Conservation (phyloP, 75 land plant species). For the Gnetum montanum region DNA sequence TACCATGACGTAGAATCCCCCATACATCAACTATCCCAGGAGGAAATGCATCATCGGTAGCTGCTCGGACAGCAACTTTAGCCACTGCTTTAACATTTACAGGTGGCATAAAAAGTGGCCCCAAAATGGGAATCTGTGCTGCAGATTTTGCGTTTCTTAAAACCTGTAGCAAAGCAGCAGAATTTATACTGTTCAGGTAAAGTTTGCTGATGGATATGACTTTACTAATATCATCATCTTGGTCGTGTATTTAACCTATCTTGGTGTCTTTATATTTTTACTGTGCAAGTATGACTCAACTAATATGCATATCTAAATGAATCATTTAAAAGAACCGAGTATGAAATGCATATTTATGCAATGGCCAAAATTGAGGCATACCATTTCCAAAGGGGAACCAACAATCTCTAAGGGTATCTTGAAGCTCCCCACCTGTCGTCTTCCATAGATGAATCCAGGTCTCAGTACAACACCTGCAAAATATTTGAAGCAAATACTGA, state of each 20-base stretch:
- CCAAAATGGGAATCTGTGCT: slow-evolving; percentile 61
- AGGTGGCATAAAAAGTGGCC: slow-evolving; percentile 78
- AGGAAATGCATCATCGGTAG: slow-evolving; percentile 81
- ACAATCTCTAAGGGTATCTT: slow-evolving; percentile 80
- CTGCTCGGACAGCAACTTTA: slow-evolving; percentile 75
- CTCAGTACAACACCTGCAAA: slow-evolving; percentile 76
- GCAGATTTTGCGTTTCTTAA: slow-evolving; percentile 64
- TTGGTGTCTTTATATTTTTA: no score
- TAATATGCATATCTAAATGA: no score
- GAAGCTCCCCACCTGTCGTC: slow-evolving; percentile 81
- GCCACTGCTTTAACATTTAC: slow-evolving; percentile 79
- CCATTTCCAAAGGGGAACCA: slow-evolving; percentile 84
- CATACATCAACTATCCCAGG: slow-evolving; percentile 86
- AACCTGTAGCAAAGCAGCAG: slow-evolving; percentile 42
- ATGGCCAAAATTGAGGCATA: slow-evolving; percentile 13
- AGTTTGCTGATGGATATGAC: no score
- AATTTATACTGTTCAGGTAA: neutral
- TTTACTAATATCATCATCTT: no score
- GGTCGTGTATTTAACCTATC: no score
- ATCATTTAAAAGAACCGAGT: no score
- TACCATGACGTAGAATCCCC: slow-evolving; percentile 49
- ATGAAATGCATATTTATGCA: no score
- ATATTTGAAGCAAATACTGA: neutral
- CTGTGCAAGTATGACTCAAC: no score
- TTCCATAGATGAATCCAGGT: slow-evolving; percentile 98